Conservation (phyloP, 192 early-diverging fungal genomes). For the Chytriomyces confervae region DNA sequence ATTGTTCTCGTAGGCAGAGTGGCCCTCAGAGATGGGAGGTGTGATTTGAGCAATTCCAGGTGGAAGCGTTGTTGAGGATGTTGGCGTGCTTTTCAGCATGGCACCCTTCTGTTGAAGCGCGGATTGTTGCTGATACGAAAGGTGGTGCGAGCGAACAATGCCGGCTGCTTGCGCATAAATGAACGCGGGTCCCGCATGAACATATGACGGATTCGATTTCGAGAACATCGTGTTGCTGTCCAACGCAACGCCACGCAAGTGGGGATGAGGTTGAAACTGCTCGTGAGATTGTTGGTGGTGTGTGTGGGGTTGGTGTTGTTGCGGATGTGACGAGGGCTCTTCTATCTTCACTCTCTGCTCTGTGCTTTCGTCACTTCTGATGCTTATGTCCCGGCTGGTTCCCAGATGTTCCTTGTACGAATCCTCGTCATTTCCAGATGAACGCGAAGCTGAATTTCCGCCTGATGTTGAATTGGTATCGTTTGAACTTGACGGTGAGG, state of each 20-base stretch:
- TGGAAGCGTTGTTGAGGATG: no score
- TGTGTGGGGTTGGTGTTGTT: not conserved
- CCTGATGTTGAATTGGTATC: not conserved
- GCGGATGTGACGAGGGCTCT: not conserved
- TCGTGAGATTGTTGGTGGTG: not conserved
- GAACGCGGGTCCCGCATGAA: not conserved
- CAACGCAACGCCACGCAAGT: not conserved
- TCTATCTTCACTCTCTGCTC: not conserved
- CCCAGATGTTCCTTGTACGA: not conserved
- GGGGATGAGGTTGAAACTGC: not conserved
- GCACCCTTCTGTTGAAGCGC: no score
- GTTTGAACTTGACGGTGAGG: not conserved
- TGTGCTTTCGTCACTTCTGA: not conserved
- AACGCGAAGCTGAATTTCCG: no score
- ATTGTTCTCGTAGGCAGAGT: no score
- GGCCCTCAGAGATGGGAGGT: no score
- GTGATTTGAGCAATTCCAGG: no score
- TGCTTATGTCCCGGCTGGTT: not conserved
- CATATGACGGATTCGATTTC: not conserved
- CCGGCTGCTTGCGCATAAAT: not conserved
- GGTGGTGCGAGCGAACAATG: no score
- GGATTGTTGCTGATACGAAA: no score
- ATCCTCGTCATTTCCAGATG: no score
- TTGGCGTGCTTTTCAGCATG: no score
- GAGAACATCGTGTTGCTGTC: not conserved